Evolutionary conservation across 805 yeast genomes (phyloP), one percentile per base, ranked within the genome.

Genomic region (Metschnikowia anglica): DNA sequence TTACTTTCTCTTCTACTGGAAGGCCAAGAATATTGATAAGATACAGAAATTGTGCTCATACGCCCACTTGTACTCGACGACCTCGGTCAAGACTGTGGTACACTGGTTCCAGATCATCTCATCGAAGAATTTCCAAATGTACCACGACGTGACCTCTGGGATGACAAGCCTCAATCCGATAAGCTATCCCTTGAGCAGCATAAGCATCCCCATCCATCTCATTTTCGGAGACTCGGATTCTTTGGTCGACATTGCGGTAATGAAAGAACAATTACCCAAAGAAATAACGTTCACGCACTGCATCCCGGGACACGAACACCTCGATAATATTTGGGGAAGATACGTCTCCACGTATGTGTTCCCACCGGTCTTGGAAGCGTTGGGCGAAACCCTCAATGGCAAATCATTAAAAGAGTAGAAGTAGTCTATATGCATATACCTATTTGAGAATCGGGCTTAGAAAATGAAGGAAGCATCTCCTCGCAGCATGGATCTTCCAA

Each of bases 321-420:
- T 90, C 58, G 98, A 91, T 59, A 78, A 91, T 43, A 65, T 90
- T 12, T 90, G 98, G 98, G 96, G 95, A 8, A 63, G 73, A 8
- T 79, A 81, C 40, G 87, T 85, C 3, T 48, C 54, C 13, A 55
- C 55, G 4, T 39, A 39, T 19, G 73, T 71, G 17, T 69, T 71
- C 47, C 60, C 55, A 25, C 57, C 58, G 39, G 73, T 71, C 2
- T 42, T 53, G 23, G 18, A 26, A 8, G 52, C 51, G 3, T 41
- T 53, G 27, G 48, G 43, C 13, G 44, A 40, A 32, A 10, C 24
- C 3, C 15, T 20, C 11, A 39, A 37, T 28, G 39, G 39, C 5
- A 19, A 8, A 5, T 4, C n/a, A 5, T 5, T 25, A 5, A 26
- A 26, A 16, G 11, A 34, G 9, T 12, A 24, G 12, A 34, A 16